These are phyloP conservation scores for Venturia aucupariae DNA, from an alignment of 2,329 filamentous ascomycete genomes.

Conservation along the genomic window DNA sequence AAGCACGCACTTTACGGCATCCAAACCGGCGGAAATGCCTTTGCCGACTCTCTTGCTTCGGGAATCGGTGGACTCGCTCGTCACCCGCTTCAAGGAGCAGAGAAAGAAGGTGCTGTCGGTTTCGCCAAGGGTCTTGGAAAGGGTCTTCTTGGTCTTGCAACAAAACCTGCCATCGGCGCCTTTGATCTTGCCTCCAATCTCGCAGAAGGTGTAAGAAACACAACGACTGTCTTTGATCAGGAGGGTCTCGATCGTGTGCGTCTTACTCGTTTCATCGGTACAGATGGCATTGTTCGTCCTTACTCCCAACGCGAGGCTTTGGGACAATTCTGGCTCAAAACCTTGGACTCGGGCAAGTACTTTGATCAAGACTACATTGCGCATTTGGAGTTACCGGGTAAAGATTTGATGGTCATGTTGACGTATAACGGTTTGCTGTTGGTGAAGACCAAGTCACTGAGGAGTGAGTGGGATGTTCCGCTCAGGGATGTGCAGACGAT, in stretches of 20 bases:
- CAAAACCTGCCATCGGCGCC: conserved; percentile 92
- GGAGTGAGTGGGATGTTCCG: conserved; percentile 91
- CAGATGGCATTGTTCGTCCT: conserved; percentile 86
- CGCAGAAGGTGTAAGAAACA: conserved; percentile 95
- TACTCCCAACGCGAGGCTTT: conserved; percentile 93
- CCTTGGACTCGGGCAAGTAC: conserved; percentile 92
- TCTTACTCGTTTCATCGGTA: conserved; percentile 83
- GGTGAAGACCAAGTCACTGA: conserved; percentile 74
- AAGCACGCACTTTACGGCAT: conserved; percentile 97
- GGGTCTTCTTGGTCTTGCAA: conserved; percentile 85
- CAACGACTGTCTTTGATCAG: conserved; percentile 94
- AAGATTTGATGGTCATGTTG: conserved; percentile 71
- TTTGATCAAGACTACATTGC: conserved; percentile 98
- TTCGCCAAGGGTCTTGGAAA: conserved; percentile 98
- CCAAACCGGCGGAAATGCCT: conserved; percentile 87
- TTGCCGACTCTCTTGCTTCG: conserved; percentile 84
- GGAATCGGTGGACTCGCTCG: conserved; percentile 88
- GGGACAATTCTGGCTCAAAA: conserved; percentile 98
- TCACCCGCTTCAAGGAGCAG: conserved; percentile 89
- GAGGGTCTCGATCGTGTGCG: conserved; percentile 90
- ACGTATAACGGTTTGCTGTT: conserved; percentile 68
- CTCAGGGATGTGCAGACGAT: conserved; percentile 96
- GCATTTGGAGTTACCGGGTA: conserved; percentile 80
- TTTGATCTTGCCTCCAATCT: conserved; percentile 96
- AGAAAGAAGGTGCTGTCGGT: conserved; percentile 85